Evolutionary conservation across 768 basidiomycete species (phyloP), one percentile per base, ranked within the genome.

Genomic region (Lepiota brunneoincarnata): DNA sequence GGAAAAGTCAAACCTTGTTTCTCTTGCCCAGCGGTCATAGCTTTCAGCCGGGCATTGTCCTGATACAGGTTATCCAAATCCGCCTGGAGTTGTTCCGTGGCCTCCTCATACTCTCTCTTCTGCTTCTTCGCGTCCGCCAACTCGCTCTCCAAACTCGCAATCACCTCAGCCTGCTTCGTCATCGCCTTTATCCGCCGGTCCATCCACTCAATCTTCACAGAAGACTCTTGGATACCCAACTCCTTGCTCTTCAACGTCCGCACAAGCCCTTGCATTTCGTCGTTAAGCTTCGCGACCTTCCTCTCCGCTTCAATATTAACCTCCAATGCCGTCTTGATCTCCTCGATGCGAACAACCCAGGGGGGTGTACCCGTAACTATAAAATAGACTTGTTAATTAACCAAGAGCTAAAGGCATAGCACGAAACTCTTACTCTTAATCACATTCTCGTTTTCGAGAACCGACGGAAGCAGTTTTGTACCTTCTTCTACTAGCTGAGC

Each of bases 191-290:
- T 86, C 28, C 93, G 82, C 42, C 94, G 84, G 66, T 97, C 94
- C 83, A 98, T 90, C 12, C 95, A 78, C 67, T 98, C 93, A 53
- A 98, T 93, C 76, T 95, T 98, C 51, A 98, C 94, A 2, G 76
- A 74, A 4, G 86, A 77, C 64, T 98, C 97, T 67, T 98, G 93
- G 34, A 93, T 85, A 21, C 71, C 79, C 75, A 97, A 93, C 58
- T 98, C 97, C 71, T 91, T 86, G n/a, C 82, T 72, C 66, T 89
- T 90, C 64, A 98, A 77, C 46, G 80, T 90, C 26, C 94, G 86
- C 24, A 87, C 80, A 37, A 98, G 83, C 6, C 87, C 87, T 63
- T 93, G 89, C 60, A 97, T 82, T 69, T 98, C 93, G 58, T 97
- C 95, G 58, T 86, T 89, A 20, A 97, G 78, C 57, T 91, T 87